Conservation (phyloP, 106 monocot genomes). For the Dendrobium catenatum region DNA sequence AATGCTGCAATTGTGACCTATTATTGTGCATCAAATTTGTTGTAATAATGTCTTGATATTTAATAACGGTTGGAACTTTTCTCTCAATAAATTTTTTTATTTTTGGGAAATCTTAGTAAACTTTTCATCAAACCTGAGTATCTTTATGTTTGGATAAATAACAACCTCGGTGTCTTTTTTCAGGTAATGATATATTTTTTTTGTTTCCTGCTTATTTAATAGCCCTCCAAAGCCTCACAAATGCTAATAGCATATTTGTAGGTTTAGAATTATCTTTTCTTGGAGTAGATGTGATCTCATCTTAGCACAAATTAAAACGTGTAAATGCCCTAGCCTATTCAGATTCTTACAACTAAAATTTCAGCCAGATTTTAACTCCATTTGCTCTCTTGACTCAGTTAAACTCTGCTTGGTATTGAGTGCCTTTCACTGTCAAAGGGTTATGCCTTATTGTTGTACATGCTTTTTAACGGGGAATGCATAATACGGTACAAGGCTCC, state of each 20-base stretch:
- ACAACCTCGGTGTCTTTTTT: background rate
- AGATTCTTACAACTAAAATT: background rate
- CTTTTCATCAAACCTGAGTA: background rate
- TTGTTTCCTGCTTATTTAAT: background rate
- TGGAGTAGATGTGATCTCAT: background rate
- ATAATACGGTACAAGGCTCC: no score
- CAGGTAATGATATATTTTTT: background rate
- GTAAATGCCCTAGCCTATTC: background rate
- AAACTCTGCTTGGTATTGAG: background rate
- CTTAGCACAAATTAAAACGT: background rate
- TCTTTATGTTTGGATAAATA: background rate
- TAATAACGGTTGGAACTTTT: background rate
- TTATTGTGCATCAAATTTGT: background rate
- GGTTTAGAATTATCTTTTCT: background rate
- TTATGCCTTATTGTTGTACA: background rate
- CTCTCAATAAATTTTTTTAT: background rate
- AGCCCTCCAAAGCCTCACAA: background rate
- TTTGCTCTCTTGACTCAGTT: background rate
- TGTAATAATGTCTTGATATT: background rate
- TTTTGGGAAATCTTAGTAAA: background rate
- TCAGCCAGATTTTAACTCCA: background rate
- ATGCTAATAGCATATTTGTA: background rate
- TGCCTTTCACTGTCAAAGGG: background rate
- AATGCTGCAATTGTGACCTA: background rate
- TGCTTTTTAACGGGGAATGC: no score